Base-by-base conservation (phyloP, 73 alveolate species). In the Effrenium voratum region DNA sequence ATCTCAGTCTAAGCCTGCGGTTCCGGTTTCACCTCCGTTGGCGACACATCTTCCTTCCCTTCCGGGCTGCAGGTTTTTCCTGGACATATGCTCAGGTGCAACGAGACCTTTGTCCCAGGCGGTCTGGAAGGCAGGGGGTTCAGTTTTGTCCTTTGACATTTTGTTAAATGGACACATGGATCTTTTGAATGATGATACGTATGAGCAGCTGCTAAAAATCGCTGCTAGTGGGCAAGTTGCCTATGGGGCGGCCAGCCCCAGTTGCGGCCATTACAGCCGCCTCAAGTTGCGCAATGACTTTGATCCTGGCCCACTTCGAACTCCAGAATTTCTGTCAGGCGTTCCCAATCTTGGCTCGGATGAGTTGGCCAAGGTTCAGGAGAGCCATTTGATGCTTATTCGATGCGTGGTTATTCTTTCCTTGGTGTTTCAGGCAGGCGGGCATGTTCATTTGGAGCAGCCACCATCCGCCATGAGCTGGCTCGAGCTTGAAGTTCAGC, bases 361-460 rank as follows among this genome's bases (percentile, higher is more conserved):
- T 2, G 63, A 50, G 5, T 1, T 36, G 22, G 26, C 1, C 45
- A 32, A 24, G 1, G 57, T 84, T 6, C 93, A 84, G 28, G 93
- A 84, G 30, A 30, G 57, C 44, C 24, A 34, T 16, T 41, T 49
- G 38, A 32, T 57, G 43, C 44, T 84, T 38, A 0, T 1, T 0
- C 77, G 93, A 4, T 55, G 81, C 32, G 32, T 36, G 13, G 34
- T 5, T 3, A 34, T n/a, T 2, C 10, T 57, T 4, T 0, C 26
- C 24, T 79, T 84, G 19, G 40, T 59, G 1, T 55, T 2, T 84
- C 5, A 12, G 0, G 40, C 60, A 5, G 93, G 93, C 0, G 93
- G 93, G 5, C 93, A 84, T 32, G 80, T 79, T 32, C 93, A 84
- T 22, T 2, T 84, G 32, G 93, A 84, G 44, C 93, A 84, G 43